phyloP scores from a whole-genome alignment of 2,329 filamentous ascomycete genomes.

The Talaromyces sp. region DNA sequence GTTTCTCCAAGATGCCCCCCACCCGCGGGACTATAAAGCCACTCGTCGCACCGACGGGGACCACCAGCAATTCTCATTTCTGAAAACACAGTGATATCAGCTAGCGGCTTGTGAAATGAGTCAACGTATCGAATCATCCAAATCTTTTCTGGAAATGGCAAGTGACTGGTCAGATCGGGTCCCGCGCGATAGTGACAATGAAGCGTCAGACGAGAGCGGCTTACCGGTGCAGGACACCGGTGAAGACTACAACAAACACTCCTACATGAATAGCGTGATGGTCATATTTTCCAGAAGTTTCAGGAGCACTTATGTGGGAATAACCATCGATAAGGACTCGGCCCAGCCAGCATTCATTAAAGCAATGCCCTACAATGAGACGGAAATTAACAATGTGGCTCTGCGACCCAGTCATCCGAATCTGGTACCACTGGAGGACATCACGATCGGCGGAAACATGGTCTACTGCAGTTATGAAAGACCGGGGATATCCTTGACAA shows the following conservation, averaged over 20 bases:
- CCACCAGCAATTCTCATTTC: background rate
- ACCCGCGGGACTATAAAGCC: background rate
- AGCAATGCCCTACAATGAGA: no score
- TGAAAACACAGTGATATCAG: background rate
- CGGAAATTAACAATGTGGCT: no score
- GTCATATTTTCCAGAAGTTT: background rate
- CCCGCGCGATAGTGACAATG: background rate
- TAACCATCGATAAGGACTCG: no score
- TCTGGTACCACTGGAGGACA: no score
- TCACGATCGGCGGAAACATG: no score
- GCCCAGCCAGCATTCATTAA: no score
- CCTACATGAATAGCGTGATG: background rate
- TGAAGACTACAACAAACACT: background rate
- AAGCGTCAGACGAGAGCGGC: background rate
- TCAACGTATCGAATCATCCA: background rate
- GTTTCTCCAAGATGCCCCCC: background rate
- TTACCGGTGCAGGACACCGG: background rate
- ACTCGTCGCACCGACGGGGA: background rate
- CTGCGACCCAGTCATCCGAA: no score
- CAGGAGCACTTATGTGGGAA: background rate
- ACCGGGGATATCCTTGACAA: no score
- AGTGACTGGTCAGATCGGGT: background rate
- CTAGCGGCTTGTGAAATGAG: background rate
- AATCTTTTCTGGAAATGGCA: background rate
- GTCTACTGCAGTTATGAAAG: no score